These are phyloP conservation scores for Hyphopichia pseudoburtonii DNA, from an alignment of 1,139 yeast genomes.

Conservation along the genomic window DNA sequence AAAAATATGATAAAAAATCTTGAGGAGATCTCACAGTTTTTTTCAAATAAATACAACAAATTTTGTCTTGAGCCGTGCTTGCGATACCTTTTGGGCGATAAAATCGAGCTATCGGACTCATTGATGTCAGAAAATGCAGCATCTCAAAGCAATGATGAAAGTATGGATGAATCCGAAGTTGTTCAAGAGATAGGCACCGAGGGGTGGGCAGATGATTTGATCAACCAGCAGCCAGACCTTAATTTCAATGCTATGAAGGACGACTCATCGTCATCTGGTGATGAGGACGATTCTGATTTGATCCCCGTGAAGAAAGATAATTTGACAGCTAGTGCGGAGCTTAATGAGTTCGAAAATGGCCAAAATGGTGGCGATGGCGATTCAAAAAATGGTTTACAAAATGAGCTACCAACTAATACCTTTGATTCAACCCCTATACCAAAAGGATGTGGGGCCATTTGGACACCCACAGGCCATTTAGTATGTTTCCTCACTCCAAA, in stretches of 20 bases:
- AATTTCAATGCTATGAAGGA: constrained; percentile 25
- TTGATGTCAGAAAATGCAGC: constrained; percentile 21
- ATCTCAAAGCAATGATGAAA: constrained; percentile 21
- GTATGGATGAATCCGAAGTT: constrained; percentile 16
- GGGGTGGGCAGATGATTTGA: constrained; percentile 48
- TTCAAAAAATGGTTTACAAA: constrained; percentile 5
- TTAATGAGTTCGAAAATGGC: too few species aligned
- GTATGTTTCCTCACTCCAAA: constrained; percentile 81
- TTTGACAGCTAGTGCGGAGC: constrained; percentile 16
- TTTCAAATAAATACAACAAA: constrained; percentile 52
- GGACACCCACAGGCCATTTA: constrained; percentile 78
- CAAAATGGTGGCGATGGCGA: neutral
- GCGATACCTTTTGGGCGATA: constrained; percentile 79
- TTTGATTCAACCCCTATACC: constrained; percentile 89
- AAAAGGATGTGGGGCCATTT: constrained; percentile 88
- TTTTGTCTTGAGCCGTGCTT: constrained; percentile 83
- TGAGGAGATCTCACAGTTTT: constrained; percentile 55
- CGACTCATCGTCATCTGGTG: constrained; percentile 29
- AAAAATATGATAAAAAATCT: constrained; percentile 52
- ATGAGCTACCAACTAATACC: neutral
- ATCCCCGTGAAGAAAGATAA: constrained; percentile 29
- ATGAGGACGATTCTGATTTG: constrained; percentile 33
- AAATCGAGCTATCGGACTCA: constrained; percentile 50
- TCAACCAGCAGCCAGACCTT: constrained; percentile 35
- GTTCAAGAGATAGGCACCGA: constrained; percentile 40